phyloP scores from a whole-genome alignment of 495 filamentous ascomycete genomes.

The Symbiotaphrina buchneri region DNA sequence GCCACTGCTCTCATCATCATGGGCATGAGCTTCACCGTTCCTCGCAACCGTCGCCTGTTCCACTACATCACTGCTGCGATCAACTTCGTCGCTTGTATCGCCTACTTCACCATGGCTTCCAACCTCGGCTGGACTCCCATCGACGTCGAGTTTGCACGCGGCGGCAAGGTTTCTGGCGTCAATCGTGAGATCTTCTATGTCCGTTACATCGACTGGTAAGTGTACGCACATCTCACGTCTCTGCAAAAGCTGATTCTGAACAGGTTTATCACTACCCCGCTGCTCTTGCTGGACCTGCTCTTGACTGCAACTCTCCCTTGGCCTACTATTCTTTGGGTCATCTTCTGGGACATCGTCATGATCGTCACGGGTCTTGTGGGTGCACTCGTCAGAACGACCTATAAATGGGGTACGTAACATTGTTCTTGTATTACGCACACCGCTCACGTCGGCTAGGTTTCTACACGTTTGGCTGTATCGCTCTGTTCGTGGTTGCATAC shows the following conservation, averaged over 20 bases:
- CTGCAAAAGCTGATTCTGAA: not conserved
- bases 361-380: conserved; percentile 38
- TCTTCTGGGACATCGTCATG: conserved; percentile 40
- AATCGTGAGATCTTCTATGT: conserved; percentile 52
- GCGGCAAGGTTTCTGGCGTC: conserved; percentile 17
- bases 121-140: conserved; percentile 39
- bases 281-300: conserved; percentile 35
- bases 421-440: too few species aligned
- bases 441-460: too few species aligned
- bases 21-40: conserved; percentile 22
- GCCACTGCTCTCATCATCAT: conserved; percentile 17
- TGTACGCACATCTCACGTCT: conserved; percentile 1
- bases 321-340: conserved; percentile 36
- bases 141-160: conserved; percentile 23
- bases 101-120: conserved; percentile 48
- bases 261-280: conserved; percentile 22
- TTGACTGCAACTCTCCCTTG: conserved; percentile 42
- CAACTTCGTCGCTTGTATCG: conserved; percentile 35
- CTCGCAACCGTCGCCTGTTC: conserved; percentile 33
- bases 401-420: too few species aligned
- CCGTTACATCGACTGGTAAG: conserved; percentile 42
- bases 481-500: conserved; percentile 33
- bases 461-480: conserved; percentile 36
- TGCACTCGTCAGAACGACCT: conserved; percentile 27
- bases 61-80: conserved; percentile 43